Conservation (phyloP, 1,139 yeast genomes). For the Yamadazyma atlantica region DNA sequence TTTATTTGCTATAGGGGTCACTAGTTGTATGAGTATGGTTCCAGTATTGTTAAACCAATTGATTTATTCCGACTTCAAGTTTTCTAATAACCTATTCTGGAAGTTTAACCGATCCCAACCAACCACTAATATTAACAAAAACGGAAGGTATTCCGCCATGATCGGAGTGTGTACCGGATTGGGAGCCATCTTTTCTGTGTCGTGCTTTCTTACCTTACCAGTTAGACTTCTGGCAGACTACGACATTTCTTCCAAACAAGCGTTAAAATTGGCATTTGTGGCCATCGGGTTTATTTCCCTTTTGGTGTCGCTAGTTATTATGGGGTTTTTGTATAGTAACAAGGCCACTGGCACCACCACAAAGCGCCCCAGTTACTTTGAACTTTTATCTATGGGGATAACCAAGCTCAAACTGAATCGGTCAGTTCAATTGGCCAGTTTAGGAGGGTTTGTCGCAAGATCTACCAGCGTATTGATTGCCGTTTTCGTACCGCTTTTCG, state of each 20-base stretch:
- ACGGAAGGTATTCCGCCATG: slow-evolving; percentile 59
- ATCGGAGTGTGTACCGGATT: slow-evolving; percentile 65
- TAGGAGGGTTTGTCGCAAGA: slow-evolving; percentile 65
- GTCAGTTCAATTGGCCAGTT: slow-evolving; percentile 50
- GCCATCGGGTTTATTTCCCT: slow-evolving; percentile 49
- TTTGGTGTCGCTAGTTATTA: slow-evolving; percentile 35
- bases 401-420: slow-evolving; percentile 28
- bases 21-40: slow-evolving; percentile 51
- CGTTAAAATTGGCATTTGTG: slow-evolving; percentile 48
- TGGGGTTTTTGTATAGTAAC: slow-evolving; percentile 45
- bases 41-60: slow-evolving; percentile 56
- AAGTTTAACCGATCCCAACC: slow-evolving; percentile 8
- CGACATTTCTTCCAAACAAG: slow-evolving; percentile 30
- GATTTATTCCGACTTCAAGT: slow-evolving; percentile 43
- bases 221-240: slow-evolving; percentile 31
- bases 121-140: slow-evolving; percentile 21
- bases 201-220: slow-evolving; percentile 49
- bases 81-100: slow-evolving; percentile 27
- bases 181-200: slow-evolving; percentile 65
- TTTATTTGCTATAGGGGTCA: slow-evolving; percentile 59
- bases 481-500: slow-evolving; percentile 63
- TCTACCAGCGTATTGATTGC: slow-evolving; percentile 62
- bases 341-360: background rate
- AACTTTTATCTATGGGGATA: slow-evolving; percentile 48
- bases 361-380: slow-evolving; percentile 21